phyloP scores from a whole-genome alignment of 495 filamentous ascomycete genomes.

The Durotheca rogersii region DNA sequence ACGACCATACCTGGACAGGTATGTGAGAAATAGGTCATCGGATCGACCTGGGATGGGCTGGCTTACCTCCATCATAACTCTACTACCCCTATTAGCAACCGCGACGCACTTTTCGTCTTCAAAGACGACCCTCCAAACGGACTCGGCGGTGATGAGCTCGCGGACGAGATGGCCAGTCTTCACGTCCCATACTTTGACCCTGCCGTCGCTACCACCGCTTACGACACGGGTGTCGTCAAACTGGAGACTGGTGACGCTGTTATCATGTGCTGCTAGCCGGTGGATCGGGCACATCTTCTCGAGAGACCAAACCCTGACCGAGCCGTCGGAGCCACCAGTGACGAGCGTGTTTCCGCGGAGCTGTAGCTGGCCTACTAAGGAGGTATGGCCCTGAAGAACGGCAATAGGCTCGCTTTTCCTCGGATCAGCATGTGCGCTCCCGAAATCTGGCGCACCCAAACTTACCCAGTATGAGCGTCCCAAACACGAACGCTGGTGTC shows the following conservation, averaged over 20 bases:
- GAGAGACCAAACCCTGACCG: slow-evolving; percentile 92
- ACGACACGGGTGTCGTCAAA: slow-evolving; percentile 95
- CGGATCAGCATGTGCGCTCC: slow-evolving; percentile 25
- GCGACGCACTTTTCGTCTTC: slow-evolving; percentile 98
- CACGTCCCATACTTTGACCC: slow-evolving; percentile 96
- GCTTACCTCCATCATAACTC: slow-evolving; percentile 95
- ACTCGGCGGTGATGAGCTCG: slow-evolving; percentile 85
- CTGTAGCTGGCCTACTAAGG: slow-evolving; percentile 94
- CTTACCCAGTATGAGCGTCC: slow-evolving; percentile 87
- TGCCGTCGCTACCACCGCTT: slow-evolving; percentile 90
- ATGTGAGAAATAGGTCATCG: slow-evolving; percentile 16
- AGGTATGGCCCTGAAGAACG: slow-evolving; percentile 96
- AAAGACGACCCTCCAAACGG: slow-evolving; percentile 96
- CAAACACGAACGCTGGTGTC: slow-evolving; percentile 97
- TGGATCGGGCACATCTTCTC: slow-evolving; percentile 87
- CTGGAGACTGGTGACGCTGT: slow-evolving; percentile 94
- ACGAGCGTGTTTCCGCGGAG: slow-evolving; percentile 93
- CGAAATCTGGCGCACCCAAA: slow-evolving; percentile 6
- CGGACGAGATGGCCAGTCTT: slow-evolving; percentile 86
- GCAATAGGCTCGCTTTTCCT: slow-evolving; percentile 69
- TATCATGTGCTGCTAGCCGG: slow-evolving; percentile 94
- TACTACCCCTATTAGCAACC: slow-evolving; percentile 76
- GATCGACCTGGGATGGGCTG: slow-evolving; percentile 1
- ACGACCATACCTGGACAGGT: slow-evolving; percentile 77
- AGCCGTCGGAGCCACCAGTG: slow-evolving; percentile 93